A percentile compares a stretch with the other conserved stretches of the same genome.
Conservation (phyloP, 2,329 filamentous ascomycete species). For the Calonectria montana region DNA sequence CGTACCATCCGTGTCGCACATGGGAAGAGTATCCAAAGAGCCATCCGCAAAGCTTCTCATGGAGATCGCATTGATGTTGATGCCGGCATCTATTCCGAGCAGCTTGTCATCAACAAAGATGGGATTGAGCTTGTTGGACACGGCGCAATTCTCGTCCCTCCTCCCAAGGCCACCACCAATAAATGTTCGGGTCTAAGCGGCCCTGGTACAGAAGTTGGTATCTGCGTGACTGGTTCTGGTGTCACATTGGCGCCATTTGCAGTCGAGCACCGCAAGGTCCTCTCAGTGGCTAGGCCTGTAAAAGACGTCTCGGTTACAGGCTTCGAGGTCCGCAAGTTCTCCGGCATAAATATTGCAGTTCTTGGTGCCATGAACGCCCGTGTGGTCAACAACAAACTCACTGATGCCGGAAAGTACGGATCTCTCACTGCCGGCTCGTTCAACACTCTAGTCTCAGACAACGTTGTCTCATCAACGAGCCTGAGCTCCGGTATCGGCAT, state of each 20-base stretch:
- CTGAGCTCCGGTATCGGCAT: conserved; percentile 43
- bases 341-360: conserved; percentile 50
- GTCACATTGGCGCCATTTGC: conserved; percentile 40
- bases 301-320: conserved; percentile 47
- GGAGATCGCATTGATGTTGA: conserved; percentile 48
- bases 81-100: conserved; percentile 48
- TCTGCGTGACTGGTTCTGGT: conserved; percentile 48
- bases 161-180: conserved; percentile 38
- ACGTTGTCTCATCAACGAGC: conserved; percentile 38
- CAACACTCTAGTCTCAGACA: conserved; percentile 43
- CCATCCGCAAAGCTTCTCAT: conserved; percentile 40
- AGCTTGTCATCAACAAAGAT: conserved; percentile 48
- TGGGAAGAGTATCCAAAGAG: conserved; percentile 45
- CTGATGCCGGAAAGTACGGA: conserved; percentile 46
- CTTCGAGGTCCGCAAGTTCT: conserved; percentile 47
- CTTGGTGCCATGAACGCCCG: conserved; percentile 45
- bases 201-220: conserved; percentile 40
- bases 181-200: conserved; percentile 47
- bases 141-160: conserved; percentile 42
- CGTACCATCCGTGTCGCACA: conserved; percentile 32
- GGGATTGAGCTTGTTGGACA: conserved; percentile 47
- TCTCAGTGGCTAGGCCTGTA: conserved; percentile 39
- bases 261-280: conserved; percentile 46
- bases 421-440: conserved; percentile 49
- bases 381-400: conserved; percentile 42